Conservation (phyloP, 2,329 filamentous ascomycete genomes). For the Dothistroma pini region DNA sequence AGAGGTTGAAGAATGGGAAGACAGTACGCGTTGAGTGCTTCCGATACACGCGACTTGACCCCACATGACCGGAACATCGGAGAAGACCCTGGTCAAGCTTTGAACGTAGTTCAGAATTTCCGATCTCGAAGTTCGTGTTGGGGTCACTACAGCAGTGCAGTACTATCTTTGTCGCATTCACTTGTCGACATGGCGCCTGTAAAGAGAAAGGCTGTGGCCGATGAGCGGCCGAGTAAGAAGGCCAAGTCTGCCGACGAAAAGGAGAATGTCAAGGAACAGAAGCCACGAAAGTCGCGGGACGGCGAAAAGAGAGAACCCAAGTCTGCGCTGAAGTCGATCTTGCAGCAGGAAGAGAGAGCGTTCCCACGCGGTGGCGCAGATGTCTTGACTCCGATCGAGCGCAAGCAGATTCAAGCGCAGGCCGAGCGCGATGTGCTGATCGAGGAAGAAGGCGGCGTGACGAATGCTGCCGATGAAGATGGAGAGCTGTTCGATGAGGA, state of each 20-base stretch:
- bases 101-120: neutral
- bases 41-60: slow-evolving; percentile 2
- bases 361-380: slow-evolving; percentile 93
- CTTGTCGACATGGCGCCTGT: slow-evolving; percentile 40
- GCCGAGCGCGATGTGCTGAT: slow-evolving; percentile 89
- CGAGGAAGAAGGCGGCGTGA: slow-evolving; percentile 67
- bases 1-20: neutral
- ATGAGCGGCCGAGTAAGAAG: slow-evolving; percentile 37
- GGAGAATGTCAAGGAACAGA: slow-evolving; percentile 22
- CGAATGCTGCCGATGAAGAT: slow-evolving; percentile 53
- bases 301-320: slow-evolving; percentile 27
- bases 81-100: neutral
- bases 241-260: slow-evolving; percentile 29
- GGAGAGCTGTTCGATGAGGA: slow-evolving; percentile 44
- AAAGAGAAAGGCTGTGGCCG: slow-evolving; percentile 45
- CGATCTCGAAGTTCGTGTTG: neutral
- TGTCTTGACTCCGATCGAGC: slow-evolving; percentile 85
- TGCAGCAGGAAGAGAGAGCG: slow-evolving; percentile 75
- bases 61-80: neutral
- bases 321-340: slow-evolving; percentile 41
- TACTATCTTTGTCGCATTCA: neutral
- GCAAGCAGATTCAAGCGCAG: slow-evolving; percentile 93
- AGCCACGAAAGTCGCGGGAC: slow-evolving; percentile 21
- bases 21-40: slow-evolving; percentile 1
- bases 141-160: neutral